Base-by-base conservation (phyloP, 352 stramenopile genomes). In the Globisporangium perplexum region DNA sequence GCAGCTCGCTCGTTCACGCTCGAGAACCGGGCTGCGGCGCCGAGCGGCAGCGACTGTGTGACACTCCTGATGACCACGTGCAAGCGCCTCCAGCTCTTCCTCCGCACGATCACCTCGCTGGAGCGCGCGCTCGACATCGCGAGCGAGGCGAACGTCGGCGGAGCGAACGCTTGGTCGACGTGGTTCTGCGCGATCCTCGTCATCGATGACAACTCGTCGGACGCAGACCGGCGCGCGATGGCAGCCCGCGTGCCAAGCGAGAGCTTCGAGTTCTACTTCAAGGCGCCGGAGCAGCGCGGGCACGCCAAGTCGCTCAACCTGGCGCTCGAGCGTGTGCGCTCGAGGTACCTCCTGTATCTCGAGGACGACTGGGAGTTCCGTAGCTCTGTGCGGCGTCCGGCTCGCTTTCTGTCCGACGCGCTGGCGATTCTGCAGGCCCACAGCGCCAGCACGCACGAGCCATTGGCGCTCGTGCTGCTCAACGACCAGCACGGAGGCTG, bases 341-440 rank as follows among this genome's bases (percentile, higher is more conserved):
- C 63, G 12, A 69, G 62, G 3, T 87, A 73, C 45, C 38, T 89
- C 4, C 23, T 89, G 12, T 89, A 84, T 59, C 18, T 87, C 0
- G 75, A 88, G 57, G 77, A 88, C 66, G 77, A 87, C 60, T 88
- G 77, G 77, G 57, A 54, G 15, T 73, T 77, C 33, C 43, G 30
- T 8, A 17, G 2, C 17, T 35, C 24, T 7, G 11, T 1, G n/a
- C 12, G 17, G 17, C 14, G 12, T 26, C 17, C 24, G 11, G 36
- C 15, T 10, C 31, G n/a, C 1, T 72, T 72, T 43, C 24, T 75
- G 2, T 15, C 5, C 0, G 51, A 72, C 22, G 55, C 61, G 3
- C 31, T 75, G 11, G 22, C 54, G 1, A 62, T 71, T 7, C 53
- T 66, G 10, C 65, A 33, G 30, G 39, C 53, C 1, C 41, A 58